These are phyloP conservation scores for Candida neerlandica DNA, from an alignment of 1,139 yeast genomes.

Conservation along the genomic window DNA sequence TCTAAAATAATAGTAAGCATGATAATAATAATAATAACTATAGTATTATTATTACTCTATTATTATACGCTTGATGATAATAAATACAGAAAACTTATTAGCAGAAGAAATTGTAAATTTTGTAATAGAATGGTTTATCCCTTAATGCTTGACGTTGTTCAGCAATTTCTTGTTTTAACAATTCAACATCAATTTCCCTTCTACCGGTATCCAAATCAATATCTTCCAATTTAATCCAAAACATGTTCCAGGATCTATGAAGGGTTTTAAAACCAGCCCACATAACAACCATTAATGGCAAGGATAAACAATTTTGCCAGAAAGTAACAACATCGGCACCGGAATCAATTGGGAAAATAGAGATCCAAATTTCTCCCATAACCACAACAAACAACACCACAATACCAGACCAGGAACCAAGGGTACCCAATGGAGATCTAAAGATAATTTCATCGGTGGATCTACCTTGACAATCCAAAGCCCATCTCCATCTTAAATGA, in stretches of 20 bases:
- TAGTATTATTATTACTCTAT: no score
- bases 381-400: constrained; percentile 42
- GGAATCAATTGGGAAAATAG: constrained; percentile 45
- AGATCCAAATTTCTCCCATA: constrained; percentile 50
- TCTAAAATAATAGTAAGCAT: background rate
- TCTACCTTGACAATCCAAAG: constrained; percentile 37
- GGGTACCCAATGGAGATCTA: constrained; percentile 49
- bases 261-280: constrained; percentile 34
- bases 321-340: constrained; percentile 34
- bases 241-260: constrained; percentile 27
- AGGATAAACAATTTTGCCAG: constrained; percentile 51
- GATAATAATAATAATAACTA: no score
- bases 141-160: constrained; percentile 37
- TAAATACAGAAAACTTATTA: constrained; percentile 15
- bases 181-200: constrained; percentile 48
- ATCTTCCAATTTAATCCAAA: constrained; percentile 37
- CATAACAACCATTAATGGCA: constrained; percentile 48
- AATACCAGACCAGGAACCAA: constrained; percentile 50
- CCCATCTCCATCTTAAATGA: constrained; percentile 44
- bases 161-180: constrained; percentile 48
- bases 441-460: constrained; percentile 49
- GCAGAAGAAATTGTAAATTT: constrained; percentile 43
- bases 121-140: constrained; percentile 32
- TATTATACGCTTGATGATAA: background rate
- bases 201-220: constrained; percentile 56